Percentiles rank a stretch among this genome's conserved stretches.
Evolutionary conservation across 441 rosid species (phyloP).

Genomic region (Raphanus hybrid): DNA sequence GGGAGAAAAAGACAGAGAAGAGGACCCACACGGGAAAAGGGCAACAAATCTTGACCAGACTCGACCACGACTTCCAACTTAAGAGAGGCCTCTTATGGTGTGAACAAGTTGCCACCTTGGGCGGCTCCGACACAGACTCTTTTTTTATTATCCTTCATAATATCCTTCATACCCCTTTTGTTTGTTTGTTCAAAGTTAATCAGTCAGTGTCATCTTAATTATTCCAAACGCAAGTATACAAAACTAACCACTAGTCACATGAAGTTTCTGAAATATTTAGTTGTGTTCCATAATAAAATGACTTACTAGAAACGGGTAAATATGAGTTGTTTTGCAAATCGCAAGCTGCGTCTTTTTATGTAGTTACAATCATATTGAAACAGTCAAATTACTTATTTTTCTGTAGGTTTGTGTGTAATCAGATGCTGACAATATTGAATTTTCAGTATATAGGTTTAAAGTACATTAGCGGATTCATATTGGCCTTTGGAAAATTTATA

Average conservation of each 20-base stretch:
- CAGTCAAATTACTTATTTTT: neutral
- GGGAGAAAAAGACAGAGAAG: conserved; percentile 14
- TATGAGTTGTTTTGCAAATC: neutral
- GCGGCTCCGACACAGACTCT: conserved; percentile 46
- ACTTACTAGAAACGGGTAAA: neutral
- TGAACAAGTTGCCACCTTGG: conserved; percentile 42
- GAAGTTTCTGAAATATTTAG: conserved; percentile 1
- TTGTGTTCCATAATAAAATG: neutral
- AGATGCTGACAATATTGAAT: conserved; percentile 6
- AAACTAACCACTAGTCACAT: conserved; percentile 14
- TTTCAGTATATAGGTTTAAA: neutral
- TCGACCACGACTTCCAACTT: conserved; percentile 46
- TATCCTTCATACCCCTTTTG: neutral
- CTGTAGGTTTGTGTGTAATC: conserved; percentile 7
- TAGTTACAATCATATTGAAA: neutral
- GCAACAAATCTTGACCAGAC: conserved; percentile 44
- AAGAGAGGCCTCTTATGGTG: conserved; percentile 25
- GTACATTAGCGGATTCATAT: neutral
- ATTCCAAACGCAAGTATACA: conserved; percentile 9
- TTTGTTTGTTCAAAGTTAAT: conserved; percentile 15
- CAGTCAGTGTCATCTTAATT: conserved; percentile 8
- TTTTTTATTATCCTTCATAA: neutral
- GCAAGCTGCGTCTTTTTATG: neutral
- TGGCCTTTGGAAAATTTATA: neutral
- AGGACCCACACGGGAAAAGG: conserved; percentile 38